Conservation (phyloP, 139 green algal genomes). For the Edaphochlamys debaryana region DNA sequence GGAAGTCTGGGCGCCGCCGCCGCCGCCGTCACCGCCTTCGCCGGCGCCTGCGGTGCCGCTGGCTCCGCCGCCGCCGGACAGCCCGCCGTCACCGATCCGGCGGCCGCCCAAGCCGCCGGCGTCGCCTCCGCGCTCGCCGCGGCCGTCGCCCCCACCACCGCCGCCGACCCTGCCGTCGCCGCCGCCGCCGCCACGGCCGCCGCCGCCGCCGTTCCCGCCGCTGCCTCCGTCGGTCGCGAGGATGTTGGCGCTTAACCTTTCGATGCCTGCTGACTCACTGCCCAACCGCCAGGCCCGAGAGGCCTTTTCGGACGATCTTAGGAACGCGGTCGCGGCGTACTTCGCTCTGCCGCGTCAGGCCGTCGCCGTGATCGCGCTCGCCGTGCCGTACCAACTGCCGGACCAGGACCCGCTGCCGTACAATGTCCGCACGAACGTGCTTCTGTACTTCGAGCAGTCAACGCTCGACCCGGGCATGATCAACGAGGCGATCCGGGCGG, state of each 20-base stretch:
- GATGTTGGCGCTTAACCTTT: not conserved
- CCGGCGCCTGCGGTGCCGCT: not conserved
- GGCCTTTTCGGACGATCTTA: not conserved
- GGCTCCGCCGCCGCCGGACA: not conserved
- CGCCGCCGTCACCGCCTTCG: not conserved
- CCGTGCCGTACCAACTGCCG: not conserved
- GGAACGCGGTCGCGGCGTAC: not conserved
- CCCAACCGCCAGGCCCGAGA: not conserved
- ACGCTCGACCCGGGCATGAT: not conserved
- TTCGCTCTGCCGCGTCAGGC: not conserved
- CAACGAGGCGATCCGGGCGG: not conserved
- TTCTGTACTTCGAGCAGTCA: not conserved
- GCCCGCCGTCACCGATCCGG: not conserved
- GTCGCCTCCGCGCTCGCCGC: not conserved
- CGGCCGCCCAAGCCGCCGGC: not conserved
- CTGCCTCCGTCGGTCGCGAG: not conserved
- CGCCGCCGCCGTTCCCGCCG: constrained; percentile 1
- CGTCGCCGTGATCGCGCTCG: not conserved
- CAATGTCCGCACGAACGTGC: not conserved
- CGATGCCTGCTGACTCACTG: not conserved
- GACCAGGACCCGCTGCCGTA: not conserved
- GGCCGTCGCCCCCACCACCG: not conserved
- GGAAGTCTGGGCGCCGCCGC: not conserved
- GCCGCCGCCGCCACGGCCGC: not conserved
- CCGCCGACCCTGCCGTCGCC: not conserved